Conservation (phyloP, 768 basidiomycete genomes). For the Epithele typhae region DNA sequence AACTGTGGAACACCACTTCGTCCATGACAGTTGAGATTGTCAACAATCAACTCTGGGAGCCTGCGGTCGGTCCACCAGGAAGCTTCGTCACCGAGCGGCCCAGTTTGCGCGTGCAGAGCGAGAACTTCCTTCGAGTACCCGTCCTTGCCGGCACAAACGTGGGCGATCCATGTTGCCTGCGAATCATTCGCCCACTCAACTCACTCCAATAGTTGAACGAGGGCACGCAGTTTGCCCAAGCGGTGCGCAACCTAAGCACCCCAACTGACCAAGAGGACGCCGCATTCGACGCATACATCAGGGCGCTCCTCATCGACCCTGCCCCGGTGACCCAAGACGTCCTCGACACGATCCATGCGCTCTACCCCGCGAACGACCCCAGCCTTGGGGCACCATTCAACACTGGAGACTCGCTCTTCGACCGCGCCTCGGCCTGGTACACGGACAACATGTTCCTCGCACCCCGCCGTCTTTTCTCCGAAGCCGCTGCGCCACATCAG, state of each 20-base stretch:
- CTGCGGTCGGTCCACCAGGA: conserved; percentile 46
- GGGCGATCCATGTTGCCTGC: conserved; percentile 11
- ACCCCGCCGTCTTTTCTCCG: conserved; percentile 45
- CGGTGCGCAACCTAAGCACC: conserved; percentile 36
- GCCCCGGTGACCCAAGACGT: conserved; percentile 40
- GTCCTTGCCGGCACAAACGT: conserved; percentile 55
- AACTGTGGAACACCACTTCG: conserved; percentile 45
- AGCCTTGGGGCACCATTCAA: conserved; percentile 47
- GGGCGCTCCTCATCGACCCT: conserved; percentile 46
- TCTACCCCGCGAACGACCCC: conserved; percentile 48
- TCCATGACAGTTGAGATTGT: conserved; percentile 40
- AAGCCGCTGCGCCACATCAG: conserved; percentile 42
- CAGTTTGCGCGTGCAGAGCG: conserved; percentile 39
- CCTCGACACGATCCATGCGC: conserved; percentile 31
- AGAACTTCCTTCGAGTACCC: conserved; percentile 50
- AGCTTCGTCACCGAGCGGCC: conserved; percentile 45
- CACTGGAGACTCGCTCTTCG: conserved; percentile 57
- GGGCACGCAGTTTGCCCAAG: conserved; percentile 40
- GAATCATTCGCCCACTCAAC: neutral
- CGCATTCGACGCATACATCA: conserved; percentile 45
- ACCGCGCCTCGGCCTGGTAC: conserved; percentile 54
- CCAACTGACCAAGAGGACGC: conserved; percentile 36
- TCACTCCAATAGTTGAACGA: conserved; percentile 42
- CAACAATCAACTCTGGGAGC: conserved; percentile 55
- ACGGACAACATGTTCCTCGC: conserved; percentile 54